Evolutionary conservation across 306 rosid species (phyloP), one percentile per base, ranked within the genome.

Genomic region (Quercus ilex): DNA sequence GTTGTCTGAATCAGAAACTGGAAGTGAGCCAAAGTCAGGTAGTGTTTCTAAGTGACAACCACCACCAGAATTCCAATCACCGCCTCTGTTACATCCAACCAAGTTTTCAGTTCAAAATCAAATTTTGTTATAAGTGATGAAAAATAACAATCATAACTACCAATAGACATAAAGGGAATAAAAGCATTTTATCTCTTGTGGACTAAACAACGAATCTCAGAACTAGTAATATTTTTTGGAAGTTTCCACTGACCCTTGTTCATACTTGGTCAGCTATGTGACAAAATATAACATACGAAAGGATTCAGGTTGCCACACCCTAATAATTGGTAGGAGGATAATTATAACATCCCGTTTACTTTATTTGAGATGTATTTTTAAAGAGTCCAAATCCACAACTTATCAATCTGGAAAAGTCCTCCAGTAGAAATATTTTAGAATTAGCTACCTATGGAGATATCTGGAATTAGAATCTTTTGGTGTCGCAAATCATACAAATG

Each of bases 31-130:
- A 35, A 92, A 80, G 63, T 90, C 91, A 15, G 98, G 98, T 11
- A 90, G 88, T 4, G 92, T 88, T 49, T 92, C 98, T 81, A 72
- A 49, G 87, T 92, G 88, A 86, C 98, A 94, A 77, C 98, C 97
- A 41, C 96, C 96, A 60, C 97, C 98, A 2, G 90, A 71, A 67
- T 91, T 90, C 97, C 98, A 94, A 52, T 85, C 86, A 46, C 98
- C 96, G n/a, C 92, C 97, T 67, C 98, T 94, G 89, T 71, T 53
- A 70, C 56, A 74, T 74, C 68, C 77, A 83, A 6, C 53, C 33
- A 77, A 80, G 71, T 74, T 21, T 59, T 87, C 49, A 85, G 69
- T 28, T 75, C 55, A 78, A 73, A 52, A 69, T 33, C 74, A 79
- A 78, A 12, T 35, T 51, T 30, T 46, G 52, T 59, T 41, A 53